phyloP scores from a whole-genome alignment of 176 grass and related monocot genomes.

The Paspalum vaginatum region DNA sequence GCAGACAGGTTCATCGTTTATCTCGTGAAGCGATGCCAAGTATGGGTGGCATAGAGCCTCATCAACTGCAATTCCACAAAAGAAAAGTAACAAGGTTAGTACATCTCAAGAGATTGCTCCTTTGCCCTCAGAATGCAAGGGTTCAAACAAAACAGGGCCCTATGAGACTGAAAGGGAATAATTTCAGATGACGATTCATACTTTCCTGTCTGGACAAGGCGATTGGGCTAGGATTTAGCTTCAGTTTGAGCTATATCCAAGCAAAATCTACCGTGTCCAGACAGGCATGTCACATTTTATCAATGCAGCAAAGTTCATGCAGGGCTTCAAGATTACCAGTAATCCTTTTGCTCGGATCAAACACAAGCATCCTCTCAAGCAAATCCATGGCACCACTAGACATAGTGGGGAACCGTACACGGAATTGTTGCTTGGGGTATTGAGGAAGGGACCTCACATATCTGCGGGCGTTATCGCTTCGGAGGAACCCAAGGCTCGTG shows the following conservation, averaged over 20 bases:
- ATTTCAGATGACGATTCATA: not conserved
- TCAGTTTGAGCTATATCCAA: slow-evolving; percentile 3
- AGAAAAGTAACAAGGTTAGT: slow-evolving; percentile 23
- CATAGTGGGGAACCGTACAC: slow-evolving; percentile 78
- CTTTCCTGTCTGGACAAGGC: slow-evolving; percentile 12
- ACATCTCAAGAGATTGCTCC: not conserved
- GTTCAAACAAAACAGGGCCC: not conserved
- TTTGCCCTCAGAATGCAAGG: not conserved
- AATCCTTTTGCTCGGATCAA: slow-evolving; percentile 97
- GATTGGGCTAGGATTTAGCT: slow-evolving; percentile 36
- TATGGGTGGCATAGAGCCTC: slow-evolving; percentile 88
- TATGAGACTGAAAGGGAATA: not conserved
- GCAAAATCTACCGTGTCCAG: slow-evolving; percentile 22
- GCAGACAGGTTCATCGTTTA: slow-evolving; percentile 86
- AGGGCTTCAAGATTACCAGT: slow-evolving; percentile 68
- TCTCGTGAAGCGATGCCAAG: slow-evolving; percentile 76
- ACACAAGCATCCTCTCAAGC: slow-evolving; percentile 98
- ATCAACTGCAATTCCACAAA: slow-evolving; percentile 60
- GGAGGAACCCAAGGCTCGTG: slow-evolving; percentile 92
- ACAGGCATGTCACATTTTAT: not conserved
- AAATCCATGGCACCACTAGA: slow-evolving; percentile 87
- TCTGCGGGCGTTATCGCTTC: slow-evolving; percentile 90
- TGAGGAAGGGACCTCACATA: slow-evolving; percentile 96
- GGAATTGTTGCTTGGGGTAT: slow-evolving; percentile 85
- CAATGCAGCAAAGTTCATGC: slow-evolving; percentile 43